These are phyloP conservation scores for Candida yuanshanica DNA, from an alignment of 805 yeast species.

Conservation along the genomic window DNA sequence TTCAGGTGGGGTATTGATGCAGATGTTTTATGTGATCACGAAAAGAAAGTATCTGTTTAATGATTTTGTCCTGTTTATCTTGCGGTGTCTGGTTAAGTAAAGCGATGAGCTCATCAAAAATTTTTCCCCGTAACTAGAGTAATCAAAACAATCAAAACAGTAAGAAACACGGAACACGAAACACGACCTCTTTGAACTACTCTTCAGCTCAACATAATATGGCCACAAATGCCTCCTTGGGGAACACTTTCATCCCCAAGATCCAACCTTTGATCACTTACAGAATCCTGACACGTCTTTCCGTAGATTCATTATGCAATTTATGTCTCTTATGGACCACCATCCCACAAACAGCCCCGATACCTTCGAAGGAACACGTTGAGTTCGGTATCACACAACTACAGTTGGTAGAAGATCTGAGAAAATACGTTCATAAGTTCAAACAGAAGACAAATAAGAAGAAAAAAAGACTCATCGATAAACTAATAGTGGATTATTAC, in stretches of 20 bases:
- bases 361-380: constrained; percentile 6
- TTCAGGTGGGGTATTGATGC: background rate
- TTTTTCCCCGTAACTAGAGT: too few relatives aligned
- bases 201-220: background rate
- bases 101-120: too few relatives aligned
- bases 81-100: too few relatives aligned
- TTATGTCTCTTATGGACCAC: constrained; percentile 21
- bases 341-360: constrained; percentile 16
- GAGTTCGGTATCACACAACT: constrained; percentile 7
- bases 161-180: background rate
- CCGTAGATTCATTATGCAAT: constrained; percentile 17
- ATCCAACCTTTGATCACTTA: constrained; percentile 10
- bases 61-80: background rate
- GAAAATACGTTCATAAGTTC: constrained; percentile 1
- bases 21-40: too few relatives aligned
- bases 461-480: constrained; percentile 20
- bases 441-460: constrained; percentile 1
- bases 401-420: constrained; percentile 7
- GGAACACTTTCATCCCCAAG: constrained; percentile 18
- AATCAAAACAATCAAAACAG: background rate
- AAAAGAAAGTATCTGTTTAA: too few relatives aligned
- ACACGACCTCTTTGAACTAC: background rate
- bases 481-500: constrained; percentile 34
- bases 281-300: constrained; percentile 13
- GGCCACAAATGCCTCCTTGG: constrained; percentile 10